Base-by-base conservation (phyloP, 2,329 filamentous ascomycete genomes). In the Elsinoe perseae region DNA sequence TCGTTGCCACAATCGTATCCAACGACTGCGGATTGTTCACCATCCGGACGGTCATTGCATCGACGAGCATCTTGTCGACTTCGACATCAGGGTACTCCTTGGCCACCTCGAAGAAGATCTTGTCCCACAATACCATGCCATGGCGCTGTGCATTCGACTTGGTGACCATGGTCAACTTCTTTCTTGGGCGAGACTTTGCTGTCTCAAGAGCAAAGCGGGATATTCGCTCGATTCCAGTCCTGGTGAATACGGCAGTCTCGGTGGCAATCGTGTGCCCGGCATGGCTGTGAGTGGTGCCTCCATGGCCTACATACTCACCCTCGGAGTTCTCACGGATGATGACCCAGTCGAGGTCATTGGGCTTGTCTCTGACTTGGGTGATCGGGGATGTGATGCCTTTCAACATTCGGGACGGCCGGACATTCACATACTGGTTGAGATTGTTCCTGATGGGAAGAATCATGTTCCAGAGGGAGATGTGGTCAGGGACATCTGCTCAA, bases 371-470 rank as follows among this genome's bases (percentile, higher is more conserved):
- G 54, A 69, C 69, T 28, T 70, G 66, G 4, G 65, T 65, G 5
- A 77, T 58, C 1, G 74, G 74, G 21, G 71, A 70, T 6, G 63
- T 65, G 6, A 69, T 73, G 14, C 74, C 74, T 4, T 67, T 65
- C 2, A 77, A 61, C 48, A 77, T 73, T 16, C 72, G 65, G 6
- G 73, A 75, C 0, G 68, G 85, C 0, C 84, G 77, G 0, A 87
- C 76, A 60, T 86, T 87, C 61, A 85, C 78, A 63, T 85, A 87
- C 63, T 86, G 83, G 59, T 86, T 83, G 44, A 87, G 76, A 34
- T 81, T 76, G 53, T 85, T 81, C 34, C 84, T 79, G 63, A 87
- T 86, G 16, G 82, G 82, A 6, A 87, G 72, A 43, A 85, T 79
- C 28, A 85, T 77, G 6, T 78, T 77, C 84, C 84, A 87, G 1